Percentiles rank a stretch among this genome's conserved stretches.
These are phyloP conservation scores for Breynia disticha DNA, from an alignment of 441 rosid genomes.

Conservation along the genomic window DNA sequence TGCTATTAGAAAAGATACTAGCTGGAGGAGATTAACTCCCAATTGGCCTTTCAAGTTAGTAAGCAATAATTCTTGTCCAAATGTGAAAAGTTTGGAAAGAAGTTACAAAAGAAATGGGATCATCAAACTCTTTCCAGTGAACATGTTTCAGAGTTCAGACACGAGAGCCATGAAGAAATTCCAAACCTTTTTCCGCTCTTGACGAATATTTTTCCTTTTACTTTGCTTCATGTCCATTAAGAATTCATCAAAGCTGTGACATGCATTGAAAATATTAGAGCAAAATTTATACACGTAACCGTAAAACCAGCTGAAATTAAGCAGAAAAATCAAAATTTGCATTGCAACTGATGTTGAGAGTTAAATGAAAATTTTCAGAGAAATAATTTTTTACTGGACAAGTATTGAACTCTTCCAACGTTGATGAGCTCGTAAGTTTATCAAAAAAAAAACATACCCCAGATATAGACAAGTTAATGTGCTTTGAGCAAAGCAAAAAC, in stretches of 20 bases:
- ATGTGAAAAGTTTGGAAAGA: too few relatives aligned
- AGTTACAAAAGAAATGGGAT: too few relatives aligned
- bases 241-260: conserved; percentile 80
- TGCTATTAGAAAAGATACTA: too few relatives aligned
- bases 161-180: too few relatives aligned
- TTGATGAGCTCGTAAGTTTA: neutral
- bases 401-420: neutral
- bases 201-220: conserved; percentile 83
- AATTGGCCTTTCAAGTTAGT: too few relatives aligned
- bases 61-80: too few relatives aligned
- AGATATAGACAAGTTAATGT: neutral
- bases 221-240: conserved; percentile 92
- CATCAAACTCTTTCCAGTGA: too few relatives aligned
- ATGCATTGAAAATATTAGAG: conserved; percentile 9
- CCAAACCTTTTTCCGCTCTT: conserved; percentile 88
- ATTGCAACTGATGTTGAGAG: neutral
- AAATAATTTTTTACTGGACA: neutral
- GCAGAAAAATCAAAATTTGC: conserved; percentile 2
- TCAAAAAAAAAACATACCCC: neutral
- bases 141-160: neutral
- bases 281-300: neutral
- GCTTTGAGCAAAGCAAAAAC: neutral
- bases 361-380: neutral
- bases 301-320: conserved; percentile 5
- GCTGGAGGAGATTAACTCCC: too few relatives aligned